Percentiles rank a stretch among this genome's conserved stretches.
These are phyloP conservation scores for Magnolia sinica DNA, from an alignment of 164 flowering plant species.

Conservation along the genomic window DNA sequence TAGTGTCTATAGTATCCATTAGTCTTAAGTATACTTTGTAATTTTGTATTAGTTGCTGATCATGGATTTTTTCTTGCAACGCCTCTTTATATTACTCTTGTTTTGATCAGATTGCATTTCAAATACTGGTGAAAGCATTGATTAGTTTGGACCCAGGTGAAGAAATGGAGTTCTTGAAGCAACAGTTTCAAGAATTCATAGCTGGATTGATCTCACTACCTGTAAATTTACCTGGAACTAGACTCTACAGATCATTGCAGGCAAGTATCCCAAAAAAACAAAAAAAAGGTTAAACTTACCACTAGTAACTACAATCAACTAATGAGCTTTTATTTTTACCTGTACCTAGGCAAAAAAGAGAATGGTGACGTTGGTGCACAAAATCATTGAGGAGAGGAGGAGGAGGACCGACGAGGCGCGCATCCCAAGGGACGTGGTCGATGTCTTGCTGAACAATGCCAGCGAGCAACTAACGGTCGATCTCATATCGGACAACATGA, in stretches of 20 bases:
- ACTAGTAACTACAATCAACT: neutral
- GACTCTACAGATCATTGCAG: conserved; percentile 76
- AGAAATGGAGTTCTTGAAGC: conserved; percentile 67
- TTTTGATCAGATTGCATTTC: conserved; percentile 75
- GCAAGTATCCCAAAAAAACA: conserved; percentile 28
- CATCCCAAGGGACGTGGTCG: conserved; percentile 62
- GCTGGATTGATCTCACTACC: conserved; percentile 88
- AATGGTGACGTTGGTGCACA: conserved; percentile 66
- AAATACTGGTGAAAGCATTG: conserved; percentile 83
- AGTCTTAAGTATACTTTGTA: neutral
- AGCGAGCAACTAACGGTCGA: conserved; percentile 58
- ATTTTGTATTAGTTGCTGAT: neutral
- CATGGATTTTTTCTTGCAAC: neutral
- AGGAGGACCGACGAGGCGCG: conserved; percentile 18
- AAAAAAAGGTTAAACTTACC: neutral
- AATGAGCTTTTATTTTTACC: neutral
- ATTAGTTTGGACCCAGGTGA: conserved; percentile 77
- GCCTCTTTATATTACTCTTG: too few relatives aligned
- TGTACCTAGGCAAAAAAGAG: conserved; percentile 76
- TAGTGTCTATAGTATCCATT: too few relatives aligned
- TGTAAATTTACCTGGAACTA: conserved; percentile 73
- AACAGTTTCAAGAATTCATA: conserved; percentile 77
- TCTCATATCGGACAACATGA: conserved; percentile 75
- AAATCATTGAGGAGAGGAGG: conserved; percentile 54
- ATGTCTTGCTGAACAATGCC: conserved; percentile 58